These are phyloP conservation scores for Solanum boliviense DNA, from an alignment of 257 asterid species.

Conservation along the genomic window DNA sequence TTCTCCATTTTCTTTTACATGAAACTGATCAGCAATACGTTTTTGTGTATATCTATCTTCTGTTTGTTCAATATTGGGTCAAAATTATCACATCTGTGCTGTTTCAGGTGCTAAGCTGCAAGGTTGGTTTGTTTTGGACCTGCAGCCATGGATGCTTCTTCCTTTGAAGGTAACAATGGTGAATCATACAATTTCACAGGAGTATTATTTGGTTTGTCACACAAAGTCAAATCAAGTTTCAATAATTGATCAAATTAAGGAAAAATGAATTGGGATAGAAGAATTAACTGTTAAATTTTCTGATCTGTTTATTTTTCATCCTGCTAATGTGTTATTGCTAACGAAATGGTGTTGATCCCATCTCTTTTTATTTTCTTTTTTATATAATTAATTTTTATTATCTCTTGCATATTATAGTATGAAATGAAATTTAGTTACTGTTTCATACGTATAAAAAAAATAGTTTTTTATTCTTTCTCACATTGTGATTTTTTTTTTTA, in stretches of 20 bases:
- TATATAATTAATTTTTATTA: not conserved
- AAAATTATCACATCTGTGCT: not conserved
- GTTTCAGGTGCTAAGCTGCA: conserved; percentile 6
- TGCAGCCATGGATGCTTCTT: conserved; percentile 26
- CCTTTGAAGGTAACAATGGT: conserved; percentile 27
- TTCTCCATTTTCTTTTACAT: not conserved
- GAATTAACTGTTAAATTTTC: not conserved
- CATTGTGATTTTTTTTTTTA: not conserved
- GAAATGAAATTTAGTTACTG: not conserved
- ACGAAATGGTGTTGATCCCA: not conserved
- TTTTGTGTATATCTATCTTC: not conserved
- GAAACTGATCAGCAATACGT: not conserved
- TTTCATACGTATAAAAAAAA: not conserved
- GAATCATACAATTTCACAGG: conserved; percentile 1
- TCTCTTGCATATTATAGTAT: not conserved
- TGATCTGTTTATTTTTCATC: not conserved
- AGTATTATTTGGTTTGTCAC: not conserved
- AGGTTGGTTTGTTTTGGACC: conserved; percentile 8
- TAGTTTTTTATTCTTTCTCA: not conserved
- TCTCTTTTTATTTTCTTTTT: not conserved
- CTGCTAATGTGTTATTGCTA: not conserved
- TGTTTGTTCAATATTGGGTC: not conserved
- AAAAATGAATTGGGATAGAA: not conserved
- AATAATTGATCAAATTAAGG: not conserved
- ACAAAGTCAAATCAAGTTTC: not conserved